Conservation (phyloP, 805 yeast species). For the Lachancea mirantina region DNA sequence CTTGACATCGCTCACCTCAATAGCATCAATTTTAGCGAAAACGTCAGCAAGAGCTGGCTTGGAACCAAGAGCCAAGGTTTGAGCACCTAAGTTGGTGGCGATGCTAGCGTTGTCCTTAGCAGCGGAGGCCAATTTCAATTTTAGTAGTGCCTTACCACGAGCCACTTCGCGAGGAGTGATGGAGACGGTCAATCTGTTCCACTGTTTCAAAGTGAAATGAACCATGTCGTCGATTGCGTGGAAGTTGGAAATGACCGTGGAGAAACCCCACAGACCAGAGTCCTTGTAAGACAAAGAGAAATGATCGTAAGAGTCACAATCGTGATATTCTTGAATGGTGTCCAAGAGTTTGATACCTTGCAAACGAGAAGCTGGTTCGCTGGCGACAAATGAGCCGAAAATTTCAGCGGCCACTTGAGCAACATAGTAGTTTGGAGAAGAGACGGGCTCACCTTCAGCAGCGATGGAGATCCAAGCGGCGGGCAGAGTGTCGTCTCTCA, state of each 20-base stretch:
- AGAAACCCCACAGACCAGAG: conserved; percentile 80
- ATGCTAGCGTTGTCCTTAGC: conserved; percentile 44
- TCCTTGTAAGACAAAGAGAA: conserved; percentile 68
- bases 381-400: conserved; percentile 48
- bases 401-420: conserved; percentile 68
- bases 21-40: conserved; percentile 54
- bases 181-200: conserved; percentile 78
- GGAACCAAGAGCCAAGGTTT: conserved; percentile 55
- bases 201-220: conserved; percentile 77
- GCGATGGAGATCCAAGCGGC: conserved; percentile 73
- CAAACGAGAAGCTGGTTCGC: conserved; percentile 47
- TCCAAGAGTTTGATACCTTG: conserved; percentile 67
- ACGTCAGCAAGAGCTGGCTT: conserved; percentile 55
- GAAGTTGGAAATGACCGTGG: conserved; percentile 56
- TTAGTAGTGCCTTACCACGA: conserved; percentile 67
- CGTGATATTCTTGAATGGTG: conserved; percentile 61
- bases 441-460: conserved; percentile 59
- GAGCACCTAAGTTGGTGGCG: conserved; percentile 51
- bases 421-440: conserved; percentile 58
- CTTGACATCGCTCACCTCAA: conserved; percentile 52
- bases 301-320: conserved; percentile 65
- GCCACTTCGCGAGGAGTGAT: conserved; percentile 71
- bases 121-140: conserved; percentile 50
- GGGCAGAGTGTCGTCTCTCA: conserved; percentile 83
- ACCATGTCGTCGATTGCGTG: conserved; percentile 62